Percentiles rank a stretch among this genome's conserved stretches.
Evolutionary conservation across 192 early-diverging fungal species (phyloP).

Genomic region (Backusella psychrophila): DNA sequence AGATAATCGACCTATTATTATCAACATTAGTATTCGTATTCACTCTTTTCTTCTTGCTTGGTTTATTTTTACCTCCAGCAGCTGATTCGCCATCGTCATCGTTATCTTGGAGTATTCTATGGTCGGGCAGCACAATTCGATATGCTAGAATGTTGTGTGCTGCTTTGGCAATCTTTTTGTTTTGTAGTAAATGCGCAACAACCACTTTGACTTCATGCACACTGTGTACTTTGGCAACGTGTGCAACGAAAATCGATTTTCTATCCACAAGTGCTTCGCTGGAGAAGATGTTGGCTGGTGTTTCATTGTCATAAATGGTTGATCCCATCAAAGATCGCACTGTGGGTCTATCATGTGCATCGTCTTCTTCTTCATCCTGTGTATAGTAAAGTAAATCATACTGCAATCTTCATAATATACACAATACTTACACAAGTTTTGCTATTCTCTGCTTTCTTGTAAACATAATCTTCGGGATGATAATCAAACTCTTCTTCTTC

Average conservation of each 20-base stretch:
- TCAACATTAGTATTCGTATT: no score
- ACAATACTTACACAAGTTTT: background rate
- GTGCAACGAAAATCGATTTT: conserved; percentile 85
- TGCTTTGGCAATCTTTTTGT: conserved; percentile 79
- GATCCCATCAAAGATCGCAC: background rate
- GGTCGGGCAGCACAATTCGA: conserved; percentile 62
- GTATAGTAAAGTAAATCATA: background rate
- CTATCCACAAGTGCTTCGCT: conserved; percentile 67
- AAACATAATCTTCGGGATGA: background rate
- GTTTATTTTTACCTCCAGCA: conserved; percentile 65
- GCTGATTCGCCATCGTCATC: conserved; percentile 96
- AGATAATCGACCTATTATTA: conserved; percentile 50
- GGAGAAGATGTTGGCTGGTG: conserved; percentile 48
- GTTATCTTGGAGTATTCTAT: conserved; percentile 65
- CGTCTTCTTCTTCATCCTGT: background rate
- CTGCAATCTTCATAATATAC: background rate
- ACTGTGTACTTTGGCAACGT: conserved; percentile 60
- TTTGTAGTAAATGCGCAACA: conserved; percentile 52
- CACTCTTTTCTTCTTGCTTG: no score
- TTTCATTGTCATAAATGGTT: background rate
- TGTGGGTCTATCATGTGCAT: conserved; percentile 18
- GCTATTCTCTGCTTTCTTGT: background rate
- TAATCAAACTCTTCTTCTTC: conserved; percentile 23
- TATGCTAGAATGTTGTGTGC: conserved; percentile 94
- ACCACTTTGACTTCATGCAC: conserved; percentile 52